These are phyloP conservation scores for Gnomoniopsis sp. DNA, from an alignment of 2,329 filamentous ascomycete species.

Conservation along the genomic window DNA sequence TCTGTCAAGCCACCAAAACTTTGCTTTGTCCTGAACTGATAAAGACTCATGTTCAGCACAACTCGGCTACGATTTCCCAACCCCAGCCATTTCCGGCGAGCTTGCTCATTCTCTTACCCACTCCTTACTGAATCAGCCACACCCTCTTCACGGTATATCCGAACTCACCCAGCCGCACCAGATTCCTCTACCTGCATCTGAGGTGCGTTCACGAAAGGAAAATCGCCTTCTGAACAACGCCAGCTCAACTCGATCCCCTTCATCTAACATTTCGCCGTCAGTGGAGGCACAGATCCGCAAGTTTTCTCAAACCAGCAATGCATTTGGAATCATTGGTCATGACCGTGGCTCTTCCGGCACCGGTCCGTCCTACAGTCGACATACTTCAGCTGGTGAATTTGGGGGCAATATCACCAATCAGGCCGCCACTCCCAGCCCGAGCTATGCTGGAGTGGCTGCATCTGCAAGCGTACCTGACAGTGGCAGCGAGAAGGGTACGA, in stretches of 20 bases:
- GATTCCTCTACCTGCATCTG: constrained; percentile 29
- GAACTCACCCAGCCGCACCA: constrained; percentile 25
- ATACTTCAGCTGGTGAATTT: constrained; percentile 28
- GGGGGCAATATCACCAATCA: constrained; percentile 29
- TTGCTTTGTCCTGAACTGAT: background rate
- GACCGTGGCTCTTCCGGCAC: constrained; percentile 25
- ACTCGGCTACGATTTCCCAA: constrained; percentile 20
- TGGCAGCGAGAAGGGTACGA: constrained; percentile 35
- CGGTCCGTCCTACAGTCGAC: constrained; percentile 29
- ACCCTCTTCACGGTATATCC: constrained; percentile 29
- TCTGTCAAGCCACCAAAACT: background rate
- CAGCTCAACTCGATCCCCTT: constrained; percentile 11
- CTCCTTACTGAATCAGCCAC: constrained; percentile 46
- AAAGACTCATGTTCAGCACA: background rate
- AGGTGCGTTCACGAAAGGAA: constrained; percentile 45
- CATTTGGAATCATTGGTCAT: constrained; percentile 18
- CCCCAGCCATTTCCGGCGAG: constrained; percentile 30
- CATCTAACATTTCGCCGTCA: constrained; percentile 15
- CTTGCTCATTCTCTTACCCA: constrained; percentile 42
- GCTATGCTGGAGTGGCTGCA: constrained; percentile 19
- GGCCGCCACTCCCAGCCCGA: constrained; percentile 20
- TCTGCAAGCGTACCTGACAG: constrained; percentile 15
- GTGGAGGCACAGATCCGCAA: constrained; percentile 32
- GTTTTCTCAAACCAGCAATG: constrained; percentile 31
- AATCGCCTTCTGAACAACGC: constrained; percentile 28